phyloP scores from a whole-genome alignment of 1,139 yeast species.

The Wickerhamomyces sp. region DNA sequence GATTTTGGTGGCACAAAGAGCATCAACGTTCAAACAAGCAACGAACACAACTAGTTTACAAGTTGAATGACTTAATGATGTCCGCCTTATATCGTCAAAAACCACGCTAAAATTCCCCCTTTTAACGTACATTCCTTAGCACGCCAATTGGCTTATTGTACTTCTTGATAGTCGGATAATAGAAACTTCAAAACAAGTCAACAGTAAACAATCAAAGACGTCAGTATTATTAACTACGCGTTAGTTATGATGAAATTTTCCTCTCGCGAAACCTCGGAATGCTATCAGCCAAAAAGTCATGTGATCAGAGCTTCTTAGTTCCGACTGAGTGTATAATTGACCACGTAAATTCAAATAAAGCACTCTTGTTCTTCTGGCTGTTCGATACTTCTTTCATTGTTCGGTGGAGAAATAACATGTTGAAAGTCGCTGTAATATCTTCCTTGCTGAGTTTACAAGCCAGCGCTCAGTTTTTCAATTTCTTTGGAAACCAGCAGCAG shows the following conservation, averaged over 20 bases:
- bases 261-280: neutral
- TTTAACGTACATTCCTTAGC: constrained; percentile 49
- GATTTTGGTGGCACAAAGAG: constrained; percentile 84
- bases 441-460: constrained; percentile 3
- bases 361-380: no score
- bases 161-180: neutral
- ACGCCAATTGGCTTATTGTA: neutral
- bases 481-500: constrained; percentile 29
- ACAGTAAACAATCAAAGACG: neutral
- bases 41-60: constrained; percentile 87
- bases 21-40: constrained; percentile 87
- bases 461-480: constrained; percentile 25
- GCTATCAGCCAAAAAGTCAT: neutral
- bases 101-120: constrained; percentile 57
- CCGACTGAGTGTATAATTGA: neutral
- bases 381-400: no score
- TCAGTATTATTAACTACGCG: neutral
- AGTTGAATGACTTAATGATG: constrained; percentile 79
- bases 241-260: neutral
- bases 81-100: constrained; percentile 53
- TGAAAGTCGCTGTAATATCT: neutral
- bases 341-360: neutral
- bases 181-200: no score
- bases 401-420: neutral
- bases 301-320: neutral